Base-by-base conservation (phyloP, 768 basidiomycete genomes). In the Xanthoconium stramineum region DNA sequence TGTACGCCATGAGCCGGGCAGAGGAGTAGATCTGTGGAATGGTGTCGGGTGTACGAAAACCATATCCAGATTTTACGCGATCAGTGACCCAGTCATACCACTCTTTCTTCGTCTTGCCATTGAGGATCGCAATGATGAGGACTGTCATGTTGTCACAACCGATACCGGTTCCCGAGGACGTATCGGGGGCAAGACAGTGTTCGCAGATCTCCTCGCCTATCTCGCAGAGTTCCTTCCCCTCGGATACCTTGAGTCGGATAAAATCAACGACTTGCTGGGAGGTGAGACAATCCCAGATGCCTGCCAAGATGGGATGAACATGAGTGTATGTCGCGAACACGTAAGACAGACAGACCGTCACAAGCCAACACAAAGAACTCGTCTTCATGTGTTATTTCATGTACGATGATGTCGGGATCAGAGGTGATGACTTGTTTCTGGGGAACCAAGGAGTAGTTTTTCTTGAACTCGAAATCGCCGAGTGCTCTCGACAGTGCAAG, bases 101-200 rank as follows among this genome's bases (percentile, higher is more conserved):
- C 67, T 94, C 85, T 61, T 91, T 88, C 70, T 87, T 83, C n/a
- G 92, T 90, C 57, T 85, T 84, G 39, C 91, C 95, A 59, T 89
- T 82, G 33, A 95, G 80, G 44, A 99, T 72, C 8, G 92, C 97
- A 55, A 98, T 82, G 50, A 99, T 83, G 62, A 98, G 80, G 47
- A 97, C 77, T 0, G 97, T 99, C 97, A 99, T 99, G 76, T 99
- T 98, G 76, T 99, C 97, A 70, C 96, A 98, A 19, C 97, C 97
- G 60, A 98, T 91, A 13, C 97, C 97, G 43, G 85, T 84, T 47
- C 91, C 91, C 36, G 89, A 89, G 24, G 88, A 87, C 2, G 91
- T 91, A 69, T 97, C 94, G 1, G 95, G 95, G 24, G 97, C 95
- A 46, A 98, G 80, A 67, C 97, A 98, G 62, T 89, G 87, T 56